Evolutionary conservation across 495 filamentous ascomycete species (phyloP).

Genomic region (Apiosordaria backusii): DNA sequence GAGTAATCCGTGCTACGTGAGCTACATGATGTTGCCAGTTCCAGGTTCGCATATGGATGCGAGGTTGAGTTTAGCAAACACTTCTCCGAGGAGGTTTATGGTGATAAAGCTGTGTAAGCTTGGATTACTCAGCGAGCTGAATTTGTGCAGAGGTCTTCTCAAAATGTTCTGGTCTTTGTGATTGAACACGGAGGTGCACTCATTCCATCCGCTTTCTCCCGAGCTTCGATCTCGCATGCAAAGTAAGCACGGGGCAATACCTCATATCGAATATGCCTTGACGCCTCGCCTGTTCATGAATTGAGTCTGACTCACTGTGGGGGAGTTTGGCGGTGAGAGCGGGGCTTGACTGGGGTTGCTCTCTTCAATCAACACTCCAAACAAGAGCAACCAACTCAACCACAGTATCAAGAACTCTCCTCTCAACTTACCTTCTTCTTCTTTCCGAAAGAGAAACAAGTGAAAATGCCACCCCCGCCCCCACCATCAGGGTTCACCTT

Average conservation of each 20-base stretch:
- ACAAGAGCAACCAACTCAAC: too few relatives aligned
- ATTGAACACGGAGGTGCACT: too few relatives aligned
- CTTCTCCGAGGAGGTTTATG: background rate
- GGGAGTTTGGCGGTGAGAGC: background rate
- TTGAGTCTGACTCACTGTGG: too few relatives aligned
- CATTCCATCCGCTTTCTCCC: too few relatives aligned
- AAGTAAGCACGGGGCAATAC: background rate
- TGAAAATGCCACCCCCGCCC: conserved; percentile 5
- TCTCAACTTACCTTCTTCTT: background rate
- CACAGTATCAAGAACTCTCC: too few relatives aligned
- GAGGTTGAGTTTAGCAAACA: background rate
- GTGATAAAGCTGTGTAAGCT: background rate
- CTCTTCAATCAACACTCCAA: too few relatives aligned
- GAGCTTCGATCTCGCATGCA: too few relatives aligned
- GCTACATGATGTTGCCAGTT: background rate
- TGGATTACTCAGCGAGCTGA: background rate
- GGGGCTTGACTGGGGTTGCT: background rate
- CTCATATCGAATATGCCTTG: background rate
- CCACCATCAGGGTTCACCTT: conserved; percentile 25
- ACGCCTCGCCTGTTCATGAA: background rate
- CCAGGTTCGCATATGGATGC: background rate
- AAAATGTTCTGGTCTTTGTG: too few relatives aligned
- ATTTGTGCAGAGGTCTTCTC: background rate
- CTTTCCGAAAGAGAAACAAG: background rate
- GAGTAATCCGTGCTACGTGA: background rate